Evolutionary conservation across 2,329 filamentous ascomycete genomes (phyloP).

Genomic region (Cercospora janseana): DNA sequence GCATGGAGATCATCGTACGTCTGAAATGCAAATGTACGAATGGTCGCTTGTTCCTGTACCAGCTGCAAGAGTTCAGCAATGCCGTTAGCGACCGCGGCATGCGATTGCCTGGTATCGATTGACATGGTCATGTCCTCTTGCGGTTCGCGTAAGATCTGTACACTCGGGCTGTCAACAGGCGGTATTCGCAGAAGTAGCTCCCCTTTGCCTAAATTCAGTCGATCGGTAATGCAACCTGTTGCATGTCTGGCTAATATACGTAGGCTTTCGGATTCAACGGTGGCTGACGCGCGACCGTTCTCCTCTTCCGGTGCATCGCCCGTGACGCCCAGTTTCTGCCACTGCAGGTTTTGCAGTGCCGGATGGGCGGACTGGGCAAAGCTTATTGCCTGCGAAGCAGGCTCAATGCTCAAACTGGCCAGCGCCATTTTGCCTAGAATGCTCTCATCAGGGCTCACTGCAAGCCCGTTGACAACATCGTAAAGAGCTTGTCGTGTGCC

Average conservation of each 20-base stretch:
- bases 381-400: constrained; percentile 49
- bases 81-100: constrained; percentile 53
- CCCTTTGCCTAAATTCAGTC: constrained; percentile 68
- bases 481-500: constrained; percentile 70
- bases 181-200: constrained; percentile 50
- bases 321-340: constrained; percentile 69
- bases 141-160: constrained; percentile 68
- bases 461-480: constrained; percentile 69
- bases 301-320: constrained; percentile 62
- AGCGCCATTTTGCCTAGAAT: constrained; percentile 69
- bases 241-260: constrained; percentile 71
- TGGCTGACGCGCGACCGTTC: constrained; percentile 60
- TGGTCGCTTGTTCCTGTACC: constrained; percentile 57
- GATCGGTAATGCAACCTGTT: constrained; percentile 75
- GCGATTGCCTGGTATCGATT: constrained; percentile 50
- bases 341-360: constrained; percentile 50
- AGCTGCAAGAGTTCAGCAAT: constrained; percentile 63
- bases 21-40: constrained; percentile 62
- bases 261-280: constrained; percentile 72
- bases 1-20: constrained; percentile 62
- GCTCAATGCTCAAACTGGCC: constrained; percentile 63
- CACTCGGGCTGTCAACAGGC: constrained; percentile 48
- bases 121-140: constrained; percentile 77
- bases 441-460: constrained; percentile 65
- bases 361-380: constrained; percentile 42